Evolutionary conservation across 768 basidiomycete genomes (phyloP), one percentile per base, ranked within the genome.

Genomic region (Hirschioporus abietinus): DNA sequence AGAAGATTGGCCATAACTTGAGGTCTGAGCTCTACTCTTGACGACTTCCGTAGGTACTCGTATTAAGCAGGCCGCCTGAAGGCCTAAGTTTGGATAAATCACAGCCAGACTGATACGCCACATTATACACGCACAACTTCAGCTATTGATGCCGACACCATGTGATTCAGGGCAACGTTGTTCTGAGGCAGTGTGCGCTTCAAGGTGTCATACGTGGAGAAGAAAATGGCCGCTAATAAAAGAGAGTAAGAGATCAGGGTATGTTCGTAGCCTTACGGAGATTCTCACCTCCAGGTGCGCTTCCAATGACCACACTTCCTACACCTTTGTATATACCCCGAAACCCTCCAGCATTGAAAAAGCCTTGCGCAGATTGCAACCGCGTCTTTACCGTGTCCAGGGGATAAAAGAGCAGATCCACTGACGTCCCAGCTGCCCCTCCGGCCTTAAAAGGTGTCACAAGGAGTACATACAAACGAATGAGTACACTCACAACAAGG

Each of bases 341-440:
- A 76, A 98, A 92, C 0, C 95, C 97, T 18, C 96, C 96, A 1
- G 94, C 89, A 30, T 81, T 79, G 60, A 86, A 74, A 76, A 99
- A 98, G 20, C 96, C 97, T 72, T 92, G 88, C 1, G 87, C 75
- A 7, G 95, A 91, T 72, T 99, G 96, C 35, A 97, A 83, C 62
- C 96, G 89, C 52, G 97, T 99, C 79, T 99, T 99, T 75, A 99
- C 78, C 0, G 96, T 97, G 79, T 99, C 96, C 66, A 99, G 88
- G 1, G 96, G 96, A 76, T 95, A 99, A 80, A 99, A 96, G 24
- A 97, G 84, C 60, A 98, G 84, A 78, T 99, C 96, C 20, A 98
- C 96, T 1, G 94, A 84, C 8, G 93, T 91, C 27, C 96, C 96
- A 35, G 97, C 94, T n/a, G 89, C 76, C 24, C 91, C 96, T 26